Evolutionary conservation across 441 rosid genomes (phyloP).

Genomic region (Populus hybrid): DNA sequence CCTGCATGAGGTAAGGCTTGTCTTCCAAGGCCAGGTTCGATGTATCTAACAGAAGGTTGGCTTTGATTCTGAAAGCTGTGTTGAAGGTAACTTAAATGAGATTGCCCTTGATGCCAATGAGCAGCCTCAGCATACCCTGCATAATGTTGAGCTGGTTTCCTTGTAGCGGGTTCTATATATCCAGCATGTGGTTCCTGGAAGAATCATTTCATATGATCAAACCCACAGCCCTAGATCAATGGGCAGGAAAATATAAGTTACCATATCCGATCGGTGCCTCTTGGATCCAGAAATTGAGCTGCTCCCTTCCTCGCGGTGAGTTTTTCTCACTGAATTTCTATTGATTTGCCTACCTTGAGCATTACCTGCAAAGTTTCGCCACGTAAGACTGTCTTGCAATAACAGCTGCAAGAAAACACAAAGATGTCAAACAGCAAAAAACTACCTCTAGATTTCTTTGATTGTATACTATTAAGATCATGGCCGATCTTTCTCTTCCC

Average conservation of each 20-base stretch:
- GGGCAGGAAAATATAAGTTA: background rate
- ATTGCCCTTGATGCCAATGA: background rate
- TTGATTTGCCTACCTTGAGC: background rate
- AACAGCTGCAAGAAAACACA: background rate
- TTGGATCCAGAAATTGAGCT: background rate
- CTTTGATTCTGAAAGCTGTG: background rate
- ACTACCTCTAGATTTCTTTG: background rate
- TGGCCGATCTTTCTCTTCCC: background rate
- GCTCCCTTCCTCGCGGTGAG: background rate
- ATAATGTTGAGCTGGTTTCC: background rate
- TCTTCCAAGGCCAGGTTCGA: background rate
- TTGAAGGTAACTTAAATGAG: background rate
- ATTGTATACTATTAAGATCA: background rate
- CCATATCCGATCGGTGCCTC: background rate
- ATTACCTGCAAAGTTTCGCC: background rate
- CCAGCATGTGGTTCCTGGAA: constrained; percentile 5
- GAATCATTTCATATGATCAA: background rate
- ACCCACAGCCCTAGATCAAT: background rate
- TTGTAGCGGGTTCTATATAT: background rate
- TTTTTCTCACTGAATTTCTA: background rate
- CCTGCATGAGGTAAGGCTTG: background rate
- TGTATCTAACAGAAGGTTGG: background rate
- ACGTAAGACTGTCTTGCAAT: background rate
- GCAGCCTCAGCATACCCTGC: background rate
- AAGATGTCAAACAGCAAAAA: background rate